These are phyloP conservation scores for Colletotrichum lentis DNA, from an alignment of 2,329 filamentous ascomycete genomes.

Conservation along the genomic window DNA sequence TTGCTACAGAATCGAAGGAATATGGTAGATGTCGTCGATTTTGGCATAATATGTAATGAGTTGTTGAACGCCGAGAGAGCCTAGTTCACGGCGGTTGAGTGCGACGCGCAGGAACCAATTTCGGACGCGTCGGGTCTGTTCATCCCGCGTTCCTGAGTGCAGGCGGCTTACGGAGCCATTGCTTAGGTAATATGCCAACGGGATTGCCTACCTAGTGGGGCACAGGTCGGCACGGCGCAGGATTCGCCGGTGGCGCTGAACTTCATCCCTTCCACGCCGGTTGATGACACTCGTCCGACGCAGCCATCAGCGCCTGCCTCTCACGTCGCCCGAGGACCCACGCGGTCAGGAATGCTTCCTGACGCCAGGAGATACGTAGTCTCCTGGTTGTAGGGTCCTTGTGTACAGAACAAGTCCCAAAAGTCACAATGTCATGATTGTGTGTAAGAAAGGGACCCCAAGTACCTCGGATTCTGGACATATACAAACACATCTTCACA, in stretches of 20 bases:
- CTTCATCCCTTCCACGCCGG: conserved; percentile 34
- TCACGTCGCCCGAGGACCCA: conserved; percentile 8
- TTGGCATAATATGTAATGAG: not conserved
- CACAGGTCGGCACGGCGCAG: conserved; percentile 11
- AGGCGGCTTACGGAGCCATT: not conserved
- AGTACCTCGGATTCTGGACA: not conserved
- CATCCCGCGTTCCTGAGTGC: conserved; percentile 23
- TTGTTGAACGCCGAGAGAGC: not conserved
- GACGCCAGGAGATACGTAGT: not conserved
- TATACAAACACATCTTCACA: not conserved
- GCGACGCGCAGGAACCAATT: conserved; percentile 27
- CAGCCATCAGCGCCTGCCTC: conserved; percentile 1
- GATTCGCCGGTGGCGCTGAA: conserved; percentile 14
- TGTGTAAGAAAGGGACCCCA: not conserved
- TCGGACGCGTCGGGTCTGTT: conserved; percentile 26
- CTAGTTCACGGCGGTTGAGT: not conserved
- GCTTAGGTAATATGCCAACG: not conserved
- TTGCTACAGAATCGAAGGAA: not conserved
- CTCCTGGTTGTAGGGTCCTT: not conserved
- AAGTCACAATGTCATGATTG: not conserved
- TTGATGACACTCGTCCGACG: conserved; percentile 21
- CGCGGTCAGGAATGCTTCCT: conserved; percentile 12
- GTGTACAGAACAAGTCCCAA: not conserved
- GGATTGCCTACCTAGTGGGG: no score
- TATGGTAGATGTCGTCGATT: not conserved